Evolutionary conservation across 371 early-diverging fungal species (phyloP).

Genomic region (Fennellomyces sp.): DNA sequence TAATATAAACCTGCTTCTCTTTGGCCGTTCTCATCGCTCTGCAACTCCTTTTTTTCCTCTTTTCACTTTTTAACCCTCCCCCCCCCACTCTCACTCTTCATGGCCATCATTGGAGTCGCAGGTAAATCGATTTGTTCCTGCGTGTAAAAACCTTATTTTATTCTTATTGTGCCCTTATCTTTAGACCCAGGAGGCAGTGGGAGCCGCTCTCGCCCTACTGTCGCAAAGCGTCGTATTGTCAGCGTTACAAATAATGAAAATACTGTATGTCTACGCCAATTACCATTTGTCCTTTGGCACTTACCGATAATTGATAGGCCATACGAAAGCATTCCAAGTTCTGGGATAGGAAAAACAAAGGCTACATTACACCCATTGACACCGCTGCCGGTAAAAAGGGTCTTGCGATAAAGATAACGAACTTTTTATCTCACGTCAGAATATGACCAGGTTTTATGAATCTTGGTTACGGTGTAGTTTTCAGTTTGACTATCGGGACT

Average conservation of each 20-base stretch:
- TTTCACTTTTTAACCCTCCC: background rate
- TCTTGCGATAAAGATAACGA: background rate
- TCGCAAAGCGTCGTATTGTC: background rate
- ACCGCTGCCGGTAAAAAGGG: slow-evolving; percentile 15
- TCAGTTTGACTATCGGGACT: slow-evolving; percentile 23
- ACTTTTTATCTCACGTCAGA: background rate
- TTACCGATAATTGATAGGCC: slow-evolving; percentile 9
- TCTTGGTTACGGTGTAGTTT: slow-evolving; percentile 20
- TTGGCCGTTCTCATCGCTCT: no score
- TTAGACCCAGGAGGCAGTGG: slow-evolving; percentile 1
- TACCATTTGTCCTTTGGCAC: background rate
- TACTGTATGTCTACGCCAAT: background rate
- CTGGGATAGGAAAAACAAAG: slow-evolving; percentile 28
- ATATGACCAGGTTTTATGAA: slow-evolving; percentile 15
- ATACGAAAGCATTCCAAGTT: slow-evolving; percentile 15
- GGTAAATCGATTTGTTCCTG: background rate
- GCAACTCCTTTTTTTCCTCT: background rate
- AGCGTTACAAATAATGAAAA: background rate
- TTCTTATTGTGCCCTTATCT: background rate
- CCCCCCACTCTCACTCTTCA: slow-evolving; percentile 2
- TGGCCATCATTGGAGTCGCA: slow-evolving; percentile 10
- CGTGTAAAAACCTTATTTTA: background rate
- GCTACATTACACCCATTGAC: slow-evolving; percentile 23
- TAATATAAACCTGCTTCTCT: background rate
- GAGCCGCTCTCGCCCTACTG: background rate